These are phyloP conservation scores for Phytophthora capsici DNA, from an alignment of 352 stramenopile species.

Conservation along the genomic window DNA sequence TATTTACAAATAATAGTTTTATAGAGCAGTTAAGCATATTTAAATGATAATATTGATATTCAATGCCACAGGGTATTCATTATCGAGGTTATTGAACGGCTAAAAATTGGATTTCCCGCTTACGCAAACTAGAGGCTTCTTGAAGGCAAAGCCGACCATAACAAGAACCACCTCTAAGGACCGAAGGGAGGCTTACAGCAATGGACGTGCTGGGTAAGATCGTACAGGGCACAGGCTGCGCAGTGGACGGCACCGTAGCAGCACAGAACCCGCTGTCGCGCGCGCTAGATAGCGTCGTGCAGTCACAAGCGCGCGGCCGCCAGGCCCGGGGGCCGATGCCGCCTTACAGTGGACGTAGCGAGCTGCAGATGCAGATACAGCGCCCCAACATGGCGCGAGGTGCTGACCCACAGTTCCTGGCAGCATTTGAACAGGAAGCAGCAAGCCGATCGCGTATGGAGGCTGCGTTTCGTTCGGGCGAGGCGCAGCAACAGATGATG, in stretches of 20 bases:
- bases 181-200: neutral
- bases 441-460: conserved; percentile 71
- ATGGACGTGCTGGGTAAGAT: conserved; percentile 90
- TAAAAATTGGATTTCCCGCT: conserved; percentile 2
- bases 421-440: conserved; percentile 69
- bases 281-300: conserved; percentile 78
- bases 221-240: conserved; percentile 80
- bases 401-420: conserved; percentile 63
- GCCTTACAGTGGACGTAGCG: conserved; percentile 40
- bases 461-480: conserved; percentile 60
- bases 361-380: conserved; percentile 82
- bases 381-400: conserved; percentile 59
- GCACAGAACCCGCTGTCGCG: conserved; percentile 85
- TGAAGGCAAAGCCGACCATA: conserved; percentile 7
- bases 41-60: no score
- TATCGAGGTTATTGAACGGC: no score
- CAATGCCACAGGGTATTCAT: neutral
- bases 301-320: conserved; percentile 56
- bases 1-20: no score
- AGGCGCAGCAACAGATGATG: conserved; percentile 47
- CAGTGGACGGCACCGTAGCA: conserved; percentile 83
- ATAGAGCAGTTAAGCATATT: no score
- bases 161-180: neutral
- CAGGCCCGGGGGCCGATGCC: conserved; percentile 39
- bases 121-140: conserved; percentile 26